Evolutionary conservation across 2,329 filamentous ascomycete species (phyloP).

Genomic region (Leptographium wingfieldii): DNA sequence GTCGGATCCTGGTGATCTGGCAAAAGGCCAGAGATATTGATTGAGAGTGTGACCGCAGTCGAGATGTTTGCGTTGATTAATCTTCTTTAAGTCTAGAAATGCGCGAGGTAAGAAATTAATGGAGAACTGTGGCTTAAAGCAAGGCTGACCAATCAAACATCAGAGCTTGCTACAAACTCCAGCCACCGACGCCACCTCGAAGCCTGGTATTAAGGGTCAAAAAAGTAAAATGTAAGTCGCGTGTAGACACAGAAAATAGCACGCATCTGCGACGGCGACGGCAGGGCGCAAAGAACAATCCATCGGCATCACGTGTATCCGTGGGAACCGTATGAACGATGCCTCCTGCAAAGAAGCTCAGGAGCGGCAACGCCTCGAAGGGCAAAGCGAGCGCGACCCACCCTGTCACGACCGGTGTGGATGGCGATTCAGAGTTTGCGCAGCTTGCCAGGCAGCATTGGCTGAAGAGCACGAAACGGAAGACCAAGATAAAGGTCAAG

Average conservation of each 20-base stretch:
- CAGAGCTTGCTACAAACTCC: neutral
- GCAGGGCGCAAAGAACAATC: neutral
- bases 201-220: neutral
- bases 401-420: constrained; percentile 43
- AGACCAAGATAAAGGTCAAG: constrained; percentile 58
- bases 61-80: neutral
- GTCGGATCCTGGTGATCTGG: neutral
- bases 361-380: constrained; percentile 33
- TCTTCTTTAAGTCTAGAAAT: neutral
- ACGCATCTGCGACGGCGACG: neutral
- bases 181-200: constrained; percentile 3
- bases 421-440: constrained; percentile 59
- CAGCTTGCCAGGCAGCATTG: constrained; percentile 75
- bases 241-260: neutral
- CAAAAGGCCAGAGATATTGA: no score
- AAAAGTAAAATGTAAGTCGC: neutral
- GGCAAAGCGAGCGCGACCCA: constrained; percentile 18
- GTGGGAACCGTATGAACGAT: constrained; percentile 21
- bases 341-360: constrained; percentile 48
- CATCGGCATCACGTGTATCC: neutral
- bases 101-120: neutral
- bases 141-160: constrained; percentile 10
- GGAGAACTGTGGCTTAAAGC: neutral
- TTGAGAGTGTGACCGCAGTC: neutral
- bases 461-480: constrained; percentile 53